Evolutionary conservation across 179 eudicot species (phyloP), one percentile per base, ranked within the genome.

Genomic region (Heliamphora pulchella): DNA sequence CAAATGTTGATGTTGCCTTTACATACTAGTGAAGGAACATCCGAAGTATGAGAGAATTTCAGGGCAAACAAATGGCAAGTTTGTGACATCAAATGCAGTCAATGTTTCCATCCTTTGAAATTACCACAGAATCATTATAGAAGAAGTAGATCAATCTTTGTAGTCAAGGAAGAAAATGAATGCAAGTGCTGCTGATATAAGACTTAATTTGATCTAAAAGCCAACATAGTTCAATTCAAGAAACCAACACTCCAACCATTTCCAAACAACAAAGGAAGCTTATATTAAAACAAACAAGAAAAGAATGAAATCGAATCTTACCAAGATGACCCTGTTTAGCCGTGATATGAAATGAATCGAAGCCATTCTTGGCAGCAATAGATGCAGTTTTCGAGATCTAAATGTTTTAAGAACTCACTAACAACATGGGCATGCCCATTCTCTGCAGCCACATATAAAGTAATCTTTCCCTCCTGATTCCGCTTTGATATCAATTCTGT

Each of bases 281-380:
- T 47, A 47, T 43, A 73, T 2, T 20, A 54, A 51, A 75, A 68
- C 2, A 47, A 59, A 73, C 9, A 7, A 64, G 57, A 8, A 59
- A 11, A 63, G 68, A 75, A 62, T 50, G 17, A 79, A 63, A 31
- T 5, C 58, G 77, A 79, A 51, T 39, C 86, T 83, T 84, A 94
- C 98, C 98, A 80, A 91, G 81, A 89, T 94, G 91, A 65, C 98
- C 98, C 83, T 90, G 92, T 86, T 91, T 89, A 11, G 98, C 93
- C 67, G 97, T 93, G 80, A 94, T 85, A 79, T 94, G 98, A 84
- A 92, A 91, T 4, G 98, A 87, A 82, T 94, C 98, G 82, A 81
- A 89, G 66, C 97, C 97, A 82, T 89, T 93, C 80, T 85, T 87
- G 39, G 98, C 92, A 4, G 83, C 88, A 53, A 90, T 84, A 6